Base-by-base conservation (phyloP, 208 protist genomes). In the Herpetomonas tarakana region DNA sequence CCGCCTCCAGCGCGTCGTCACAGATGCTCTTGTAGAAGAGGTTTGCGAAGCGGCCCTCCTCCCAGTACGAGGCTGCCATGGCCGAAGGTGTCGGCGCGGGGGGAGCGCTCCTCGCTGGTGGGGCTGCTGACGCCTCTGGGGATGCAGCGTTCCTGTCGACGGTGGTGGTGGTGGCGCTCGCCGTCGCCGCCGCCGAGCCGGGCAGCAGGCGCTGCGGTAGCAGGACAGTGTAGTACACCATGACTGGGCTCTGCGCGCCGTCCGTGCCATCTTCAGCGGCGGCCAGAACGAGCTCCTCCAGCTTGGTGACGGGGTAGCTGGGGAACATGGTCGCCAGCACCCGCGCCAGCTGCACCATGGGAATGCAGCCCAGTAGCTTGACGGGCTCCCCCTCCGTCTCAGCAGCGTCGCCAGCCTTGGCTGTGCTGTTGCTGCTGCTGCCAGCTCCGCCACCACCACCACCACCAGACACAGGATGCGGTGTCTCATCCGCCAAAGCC, bases 281-380 rank as follows among this genome's bases (percentile, higher is more conserved):
- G 1, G 76, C 71, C 9, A 68, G 50, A 14, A 92, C 60, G 24
- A 92, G 67, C 59, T 89, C 59, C 59, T 76, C 55, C 12, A 92
- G 25, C 3, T 53, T 65, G 27, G 49, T 19, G 27, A 70, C 19
- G 14, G 82, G 28, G 62, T 92, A 92, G 47, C 68, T 72, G 14
- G 86, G 86, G 68, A 83, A 92, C 76, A 92, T 86, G 54, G 70
- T 64, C 44, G 71, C 63, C 3, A 92, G 58, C n/a, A 88, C 54
- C 25, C 63, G 67, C 3, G 75, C 72, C 46, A 92, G 59, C 35
- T 88, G 74, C 22, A 74, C 73, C n/a, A 73, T 58, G 12, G 86
- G 79, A n/a, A 92, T 67, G 26, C 69, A 65, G 53, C 81, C 85
- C 12, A 38, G 52, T 35, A 7, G 58, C 39, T 21, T 57, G 51